phyloP scores from a whole-genome alignment of 1,284 basidiomycete species.

The Ceratobasidium sp. region DNA sequence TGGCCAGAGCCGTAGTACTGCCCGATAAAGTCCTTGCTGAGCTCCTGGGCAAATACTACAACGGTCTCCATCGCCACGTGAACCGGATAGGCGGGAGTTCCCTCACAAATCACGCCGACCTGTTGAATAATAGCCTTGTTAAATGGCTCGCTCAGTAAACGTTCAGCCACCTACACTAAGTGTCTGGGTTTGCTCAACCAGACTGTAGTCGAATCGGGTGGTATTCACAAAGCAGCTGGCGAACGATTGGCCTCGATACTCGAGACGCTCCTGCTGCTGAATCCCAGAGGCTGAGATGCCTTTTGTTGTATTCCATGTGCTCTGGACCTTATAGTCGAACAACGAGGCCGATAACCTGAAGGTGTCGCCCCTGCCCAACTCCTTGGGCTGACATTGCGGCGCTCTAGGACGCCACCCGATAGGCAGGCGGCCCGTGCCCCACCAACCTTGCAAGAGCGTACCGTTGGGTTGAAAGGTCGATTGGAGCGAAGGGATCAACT shows the following conservation, averaged over 20 bases:
- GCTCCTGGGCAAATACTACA: not conserved
- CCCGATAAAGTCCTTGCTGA: slow-evolving; percentile 30
- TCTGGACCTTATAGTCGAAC: not conserved
- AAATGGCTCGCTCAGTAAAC: not conserved
- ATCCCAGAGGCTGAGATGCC: not conserved
- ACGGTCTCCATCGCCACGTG: slow-evolving; percentile 16
- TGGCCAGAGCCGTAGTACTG: slow-evolving; percentile 22
- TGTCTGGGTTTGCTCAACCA: slow-evolving; percentile 15
- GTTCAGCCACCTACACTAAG: slow-evolving; percentile 1
- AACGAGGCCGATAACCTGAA: slow-evolving; percentile 1
- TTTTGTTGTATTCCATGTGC: slow-evolving; percentile 9
- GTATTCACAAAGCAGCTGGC: slow-evolving; percentile 18
- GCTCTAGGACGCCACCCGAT: not conserved
- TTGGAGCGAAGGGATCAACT: slow-evolving; percentile 21
- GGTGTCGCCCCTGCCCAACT: slow-evolving; percentile 6
- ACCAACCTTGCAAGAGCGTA: slow-evolving; percentile 3
- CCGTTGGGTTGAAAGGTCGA: not conserved
- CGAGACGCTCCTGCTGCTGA: slow-evolving; percentile 7
- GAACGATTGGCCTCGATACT: too few species aligned
- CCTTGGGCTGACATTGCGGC: slow-evolving; percentile 11
- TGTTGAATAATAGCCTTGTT: not conserved
- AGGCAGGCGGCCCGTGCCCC: not conserved
- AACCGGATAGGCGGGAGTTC: not conserved
- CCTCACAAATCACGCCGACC: slow-evolving; percentile 29
- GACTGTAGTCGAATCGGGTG: slow-evolving; percentile 23